Evolutionary conservation across 495 filamentous ascomycete genomes (phyloP), one percentile per base, ranked within the genome.

Genomic region (Bathelium albidoporum): DNA sequence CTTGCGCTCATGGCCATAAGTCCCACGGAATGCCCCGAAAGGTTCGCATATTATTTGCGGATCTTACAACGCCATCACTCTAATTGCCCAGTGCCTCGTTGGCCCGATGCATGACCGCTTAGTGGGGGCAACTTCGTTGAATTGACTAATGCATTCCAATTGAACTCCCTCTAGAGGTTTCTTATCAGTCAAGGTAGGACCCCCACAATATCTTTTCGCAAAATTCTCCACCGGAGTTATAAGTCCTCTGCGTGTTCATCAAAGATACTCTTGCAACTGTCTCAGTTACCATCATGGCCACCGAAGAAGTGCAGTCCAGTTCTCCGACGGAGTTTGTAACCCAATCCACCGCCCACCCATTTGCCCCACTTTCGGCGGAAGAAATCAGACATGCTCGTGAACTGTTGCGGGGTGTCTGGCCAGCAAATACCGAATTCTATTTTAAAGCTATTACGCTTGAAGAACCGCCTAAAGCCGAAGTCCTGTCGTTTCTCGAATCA

Each of bases 401-500:
- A 1, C 71, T 83, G 14, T 70, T 85, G 67, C 76, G 73, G 39
- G 61, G 68, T 1, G 70, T 72, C 59, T 85, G 83, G 79, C 84
- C 83, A 0, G 71, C 71, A 10, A 71, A 75, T 49, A 78, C 74
- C 4, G 72, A 79, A n/a, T 76, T 84, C 1, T 80, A 83, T 32
- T 89, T 88, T 79, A 89, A 89, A 69, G 72, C 71, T 39, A 77
- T 89, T 45, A 88, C 86, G 1, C 76, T 89, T 0, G 75, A 79
- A 44, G 87, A 90, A 73, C 87, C 87, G 9, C 70, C 78, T 12
- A 90, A 90, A 72, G 73, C 77, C 9, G 74, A 82, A 22, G 73
- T 85, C 5, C 64, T 85, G 12, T 79, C 81, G 0, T 87, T 80
- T 64, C 68, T 82, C 3, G 75, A 78, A 41, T 79, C 80, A 5